Conservation (phyloP, 495 filamentous ascomycete species). For the Paragyromitra xinjiangensis region DNA sequence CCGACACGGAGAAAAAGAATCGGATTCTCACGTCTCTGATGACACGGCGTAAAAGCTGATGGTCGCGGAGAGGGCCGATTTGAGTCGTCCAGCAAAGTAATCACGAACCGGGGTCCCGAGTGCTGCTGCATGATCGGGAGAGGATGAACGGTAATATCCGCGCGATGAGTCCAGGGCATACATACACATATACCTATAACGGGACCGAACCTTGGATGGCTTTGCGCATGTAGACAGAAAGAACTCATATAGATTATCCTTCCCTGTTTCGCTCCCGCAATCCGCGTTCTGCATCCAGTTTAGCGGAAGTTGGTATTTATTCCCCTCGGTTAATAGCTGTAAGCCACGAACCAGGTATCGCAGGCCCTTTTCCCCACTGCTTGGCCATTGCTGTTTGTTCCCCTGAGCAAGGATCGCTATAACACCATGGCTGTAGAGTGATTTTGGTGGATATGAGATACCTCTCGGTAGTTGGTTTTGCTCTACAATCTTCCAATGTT, state of each 20-base stretch:
- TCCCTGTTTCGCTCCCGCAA: conserved; percentile 40
- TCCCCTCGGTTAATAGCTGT: conserved; percentile 38
- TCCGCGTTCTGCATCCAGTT: conserved; percentile 19
- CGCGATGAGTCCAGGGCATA: conserved; percentile 1
- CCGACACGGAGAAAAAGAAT: conserved; percentile 1
- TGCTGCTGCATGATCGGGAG: conserved; percentile 40
- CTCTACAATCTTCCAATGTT: conserved; percentile 12
- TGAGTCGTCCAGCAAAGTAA: conserved; percentile 7
- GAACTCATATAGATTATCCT: conserved; percentile 31
- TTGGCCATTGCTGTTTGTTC: conserved; percentile 1
- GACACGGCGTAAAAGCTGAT: conserved; percentile 2
- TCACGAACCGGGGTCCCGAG: conserved; percentile 14
- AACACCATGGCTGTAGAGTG: not conserved
- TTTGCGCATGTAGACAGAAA: conserved; percentile 12
- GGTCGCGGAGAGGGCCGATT: not conserved
- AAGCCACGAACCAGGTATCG: conserved; percentile 39
- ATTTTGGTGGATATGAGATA: not conserved
- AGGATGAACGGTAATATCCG: conserved; percentile 33
- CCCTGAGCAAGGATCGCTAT: conserved; percentile 38
- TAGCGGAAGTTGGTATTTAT: conserved; percentile 23
- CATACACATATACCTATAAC: not conserved
- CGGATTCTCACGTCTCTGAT: not conserved
- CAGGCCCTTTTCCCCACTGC: conserved; percentile 5
- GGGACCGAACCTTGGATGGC: conserved; percentile 36
- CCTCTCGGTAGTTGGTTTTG: conserved; percentile 4